Percentiles rank a stretch among this genome's conserved stretches.
Conservation (phyloP, 129 eudicot species). For the Escallonia herrerae region DNA sequence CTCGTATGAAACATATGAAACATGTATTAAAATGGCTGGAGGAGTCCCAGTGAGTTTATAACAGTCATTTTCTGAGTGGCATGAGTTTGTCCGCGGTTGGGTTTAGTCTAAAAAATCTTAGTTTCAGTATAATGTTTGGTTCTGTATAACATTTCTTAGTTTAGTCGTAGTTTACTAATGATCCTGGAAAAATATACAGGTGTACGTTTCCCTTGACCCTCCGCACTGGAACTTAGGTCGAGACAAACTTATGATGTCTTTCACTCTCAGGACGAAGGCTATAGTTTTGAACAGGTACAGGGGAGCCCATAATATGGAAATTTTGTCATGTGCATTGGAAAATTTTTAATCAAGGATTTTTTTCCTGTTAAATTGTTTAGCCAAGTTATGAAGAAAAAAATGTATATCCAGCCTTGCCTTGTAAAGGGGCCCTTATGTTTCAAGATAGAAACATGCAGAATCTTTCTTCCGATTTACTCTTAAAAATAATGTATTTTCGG, state of each 20-base stretch:
- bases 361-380: fast-evolving
- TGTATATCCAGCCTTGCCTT: background rate
- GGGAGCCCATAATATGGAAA: background rate
- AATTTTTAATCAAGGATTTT: background rate
- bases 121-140: no score
- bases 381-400: background rate
- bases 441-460: background rate
- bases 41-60: constrained; percentile 79
- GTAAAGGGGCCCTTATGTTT: no score
- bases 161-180: background rate
- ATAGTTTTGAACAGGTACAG: constrained; percentile 78
- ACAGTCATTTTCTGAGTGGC: background rate
- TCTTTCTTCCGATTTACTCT: background rate
- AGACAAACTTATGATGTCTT: constrained; percentile 51
- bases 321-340: background rate
- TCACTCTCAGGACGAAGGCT: constrained; percentile 73
- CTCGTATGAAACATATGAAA: constrained; percentile 68
- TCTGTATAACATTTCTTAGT: background rate
- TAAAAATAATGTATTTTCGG: background rate
- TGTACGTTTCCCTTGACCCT: constrained; percentile 81
- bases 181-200: constrained; percentile 31
- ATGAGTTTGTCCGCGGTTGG: no score
- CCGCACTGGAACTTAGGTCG: constrained; percentile 66
- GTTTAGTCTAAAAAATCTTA: no score
- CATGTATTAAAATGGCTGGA: constrained; percentile 85